Base-by-base conservation (phyloP, 106 monocot species). In the Narthecium ossifragum region DNA sequence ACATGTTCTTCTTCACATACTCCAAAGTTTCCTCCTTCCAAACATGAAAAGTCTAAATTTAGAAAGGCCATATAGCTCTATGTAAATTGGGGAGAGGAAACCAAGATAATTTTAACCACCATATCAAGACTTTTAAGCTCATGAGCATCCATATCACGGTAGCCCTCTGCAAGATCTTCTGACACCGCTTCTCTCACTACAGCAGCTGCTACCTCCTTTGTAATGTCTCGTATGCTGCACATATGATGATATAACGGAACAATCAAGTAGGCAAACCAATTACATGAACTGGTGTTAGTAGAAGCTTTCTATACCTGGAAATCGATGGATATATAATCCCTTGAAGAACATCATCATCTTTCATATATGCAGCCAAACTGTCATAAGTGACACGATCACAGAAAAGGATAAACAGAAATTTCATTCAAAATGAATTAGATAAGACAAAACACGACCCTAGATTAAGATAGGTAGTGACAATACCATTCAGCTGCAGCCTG, bases 401-500 rank as follows among this genome's bases (percentile, higher is more conserved):
- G 31, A 56, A 57, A 31, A 33, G 51, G 36, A 32, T 37, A 9
- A 59, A 59, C 27, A 50, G 27, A n/a, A 62, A 32, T 18, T 32
- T 8, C 10, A n/a, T n/a, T 5, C 11, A 14, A 41, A 43, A 46
- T 24, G 11, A 51, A 3, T 3, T n/a, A 18, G 23, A 11, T 8
- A 22, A 37, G 24, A 1, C 18, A 14, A 43, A 49, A n/a, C n/a
- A n/a, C n/a, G n/a, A n/a, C n/a, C n/a, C n/a, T n/a, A n/a, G n/a
- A n/a, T n/a, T n/a, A n/a, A n/a, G n/a, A n/a, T n/a, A n/a, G n/a
- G n/a, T n/a, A n/a, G n/a, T n/a, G 46, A 45, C 26, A 54, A 23
- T 73, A 98, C 96, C 96, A 87, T 82, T 91, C 90, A 59, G 96
- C 78, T 51, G 90, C 96, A 56, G 87, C 96, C 71, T 98, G 96